Conservation (phyloP, 1,284 basidiomycete species). For the Leccinum solheimii region DNA sequence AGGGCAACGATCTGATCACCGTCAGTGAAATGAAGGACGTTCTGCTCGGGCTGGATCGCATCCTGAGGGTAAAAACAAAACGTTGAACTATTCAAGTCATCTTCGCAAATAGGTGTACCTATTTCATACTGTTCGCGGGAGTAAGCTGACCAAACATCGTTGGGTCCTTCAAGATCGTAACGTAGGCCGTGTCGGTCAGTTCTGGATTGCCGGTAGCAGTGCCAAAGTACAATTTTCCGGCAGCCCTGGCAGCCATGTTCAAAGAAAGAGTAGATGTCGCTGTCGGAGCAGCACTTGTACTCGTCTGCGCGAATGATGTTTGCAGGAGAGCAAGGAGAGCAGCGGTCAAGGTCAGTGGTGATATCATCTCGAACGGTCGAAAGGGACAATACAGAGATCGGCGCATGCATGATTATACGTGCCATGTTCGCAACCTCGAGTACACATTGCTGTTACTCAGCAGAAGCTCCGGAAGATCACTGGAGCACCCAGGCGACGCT, state of each 20-base stretch:
- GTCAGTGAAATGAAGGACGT: slow-evolving; percentile 29
- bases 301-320: slow-evolving; percentile 1
- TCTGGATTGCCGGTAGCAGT: slow-evolving; percentile 61
- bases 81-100: not conserved
- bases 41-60: slow-evolving; percentile 24
- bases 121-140: slow-evolving; percentile 26
- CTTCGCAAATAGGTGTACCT: slow-evolving; percentile 9
- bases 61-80: slow-evolving; percentile 6
- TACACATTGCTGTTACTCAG: not conserved
- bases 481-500: not conserved
- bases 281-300: not conserved
- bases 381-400: not conserved
- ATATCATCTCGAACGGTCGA: not conserved
- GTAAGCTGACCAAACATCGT: slow-evolving; percentile 24
- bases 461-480: not conserved
- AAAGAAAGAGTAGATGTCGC: slow-evolving; percentile 27
- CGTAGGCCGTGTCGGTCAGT: slow-evolving; percentile 47
- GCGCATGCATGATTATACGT: slow-evolving; percentile 1
- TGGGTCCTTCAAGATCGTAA: slow-evolving; percentile 13
- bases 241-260: slow-evolving; percentile 44
- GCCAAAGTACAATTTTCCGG: slow-evolving; percentile 59
- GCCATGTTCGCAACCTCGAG: not conserved
- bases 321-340: slow-evolving; percentile 10
- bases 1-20: slow-evolving; percentile 30
- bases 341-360: slow-evolving; percentile 3